Base-by-base conservation (phyloP, 768 basidiomycete genomes). In the Serendipita sp. region DNA sequence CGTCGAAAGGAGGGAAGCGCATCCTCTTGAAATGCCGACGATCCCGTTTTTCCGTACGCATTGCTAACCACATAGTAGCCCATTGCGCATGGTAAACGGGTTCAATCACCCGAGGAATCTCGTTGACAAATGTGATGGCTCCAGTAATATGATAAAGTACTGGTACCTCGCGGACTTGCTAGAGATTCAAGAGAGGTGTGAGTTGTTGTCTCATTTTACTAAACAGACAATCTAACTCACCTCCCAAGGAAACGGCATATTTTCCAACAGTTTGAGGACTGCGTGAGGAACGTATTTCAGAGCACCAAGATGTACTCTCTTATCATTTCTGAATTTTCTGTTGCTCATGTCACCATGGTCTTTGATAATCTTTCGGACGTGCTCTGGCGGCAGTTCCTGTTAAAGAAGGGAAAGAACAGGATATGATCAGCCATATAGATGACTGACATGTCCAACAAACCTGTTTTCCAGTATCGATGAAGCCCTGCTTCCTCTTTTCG, bases 331-430 rank as follows among this genome's bases (percentile, higher is more conserved):
- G 75, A 98, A 99, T 79, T 99, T 99, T 73, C 96, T 84, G 74
- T 94, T 95, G 75, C 91, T 93, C 96, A 99, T 97, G 77, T 97
- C 94, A 68, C 95, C 94, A 70, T 98, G 95, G 75, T 98, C 96
- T 77, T 97, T 94, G 78, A 98, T 93, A 70, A 99, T 98, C 86
- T 98, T 98, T 66, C 96, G 86, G 68, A 99, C 87, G 72, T 97
- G 94, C 74, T 99, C 96, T 34, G 94, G 91, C 64, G 96, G 96
- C 65, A 96, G 76, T 74, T 96, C 93, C 89, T 94, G 63, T 5
- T 40, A 29, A 63, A 66, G 62, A 68, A 66, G 37, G 65, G 55
- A 67, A 67, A 23, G 66, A 66, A 66, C 60, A 10, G 55, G 31
- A 65, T 29, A 66, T 29, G 4, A 69, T 66, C 23, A 50, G 31